Percentiles rank a stretch among this genome's conserved stretches.
phyloP scores from a whole-genome alignment of 2,329 filamentous ascomycete genomes.

The Botrytis aclada region DNA sequence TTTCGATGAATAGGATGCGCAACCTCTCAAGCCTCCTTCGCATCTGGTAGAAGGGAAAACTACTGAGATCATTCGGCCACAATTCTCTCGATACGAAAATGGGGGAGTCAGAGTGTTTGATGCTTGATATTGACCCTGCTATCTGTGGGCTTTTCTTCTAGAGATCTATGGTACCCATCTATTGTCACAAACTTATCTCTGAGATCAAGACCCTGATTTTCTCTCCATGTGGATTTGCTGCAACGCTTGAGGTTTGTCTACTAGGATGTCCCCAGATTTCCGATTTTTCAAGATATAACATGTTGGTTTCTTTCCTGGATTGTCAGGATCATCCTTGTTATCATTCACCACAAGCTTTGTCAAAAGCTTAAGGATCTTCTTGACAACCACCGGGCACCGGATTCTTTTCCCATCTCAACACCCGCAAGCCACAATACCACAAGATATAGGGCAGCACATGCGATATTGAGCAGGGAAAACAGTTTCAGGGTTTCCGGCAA shows the following conservation, averaged over 20 bases:
- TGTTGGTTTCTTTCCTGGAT: neutral
- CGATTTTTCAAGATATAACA: neutral
- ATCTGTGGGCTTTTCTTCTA: neutral
- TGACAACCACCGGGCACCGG: neutral
- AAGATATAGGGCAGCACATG: conserved; percentile 10
- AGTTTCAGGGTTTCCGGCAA: neutral
- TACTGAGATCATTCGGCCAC: neutral
- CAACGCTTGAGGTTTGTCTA: neutral
- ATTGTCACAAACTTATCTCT: neutral
- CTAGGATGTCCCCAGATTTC: neutral
- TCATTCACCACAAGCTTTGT: neutral
- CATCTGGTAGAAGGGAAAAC: neutral
- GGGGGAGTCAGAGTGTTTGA: neutral
- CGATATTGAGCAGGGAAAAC: neutral
- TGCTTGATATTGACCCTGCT: too few species aligned
- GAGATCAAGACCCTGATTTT: neutral
- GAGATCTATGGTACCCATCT: neutral
- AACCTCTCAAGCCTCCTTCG: neutral
- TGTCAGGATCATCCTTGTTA: neutral
- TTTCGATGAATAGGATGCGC: neutral
- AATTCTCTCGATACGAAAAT: neutral
- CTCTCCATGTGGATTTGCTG: neutral
- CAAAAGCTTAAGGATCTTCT: neutral
- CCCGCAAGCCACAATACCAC: conserved; percentile 8
- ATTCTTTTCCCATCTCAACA: neutral